Evolutionary conservation across 257 asterid species (phyloP).

Genomic region (Handroanthus guayacan): DNA sequence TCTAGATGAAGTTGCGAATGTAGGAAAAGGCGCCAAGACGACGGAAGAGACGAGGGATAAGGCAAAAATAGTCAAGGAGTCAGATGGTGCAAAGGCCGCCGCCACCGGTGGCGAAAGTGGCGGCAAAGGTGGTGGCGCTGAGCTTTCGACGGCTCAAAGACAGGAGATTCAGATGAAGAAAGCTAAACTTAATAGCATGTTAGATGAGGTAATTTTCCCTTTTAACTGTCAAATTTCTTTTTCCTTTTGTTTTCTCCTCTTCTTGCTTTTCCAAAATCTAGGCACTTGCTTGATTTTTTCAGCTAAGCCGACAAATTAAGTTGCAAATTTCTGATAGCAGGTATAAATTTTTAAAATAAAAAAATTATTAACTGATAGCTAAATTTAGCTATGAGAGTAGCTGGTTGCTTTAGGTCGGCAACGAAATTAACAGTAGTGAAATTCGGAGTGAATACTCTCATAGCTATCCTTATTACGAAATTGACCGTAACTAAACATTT

Average conservation of each 20-base stretch:
- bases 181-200: conserved; percentile 70
- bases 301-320: too few species aligned
- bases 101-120: conserved; percentile 33
- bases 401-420: too few species aligned
- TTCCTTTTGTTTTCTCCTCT: neutral
- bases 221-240: neutral
- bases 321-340: too few species aligned
- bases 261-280: neutral
- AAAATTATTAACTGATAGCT: too few species aligned
- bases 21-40: conserved; percentile 42
- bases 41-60: conserved; percentile 35
- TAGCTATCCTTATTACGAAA: too few species aligned
- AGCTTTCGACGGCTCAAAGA: conserved; percentile 66
- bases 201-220: conserved; percentile 69
- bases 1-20: conserved; percentile 68
- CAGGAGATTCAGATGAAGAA: conserved; percentile 87
- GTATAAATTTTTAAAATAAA: too few species aligned
- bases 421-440: too few species aligned
- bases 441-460: too few species aligned
- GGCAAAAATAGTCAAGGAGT: conserved; percentile 38
- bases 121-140: conserved; percentile 30
- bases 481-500: too few species aligned
- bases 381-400: too few species aligned
- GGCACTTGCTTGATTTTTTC: too few species aligned
- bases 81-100: conserved; percentile 14